phyloP scores from a whole-genome alignment of 73 alveolate genomes.

The Tetrahymena borealis region DNA sequence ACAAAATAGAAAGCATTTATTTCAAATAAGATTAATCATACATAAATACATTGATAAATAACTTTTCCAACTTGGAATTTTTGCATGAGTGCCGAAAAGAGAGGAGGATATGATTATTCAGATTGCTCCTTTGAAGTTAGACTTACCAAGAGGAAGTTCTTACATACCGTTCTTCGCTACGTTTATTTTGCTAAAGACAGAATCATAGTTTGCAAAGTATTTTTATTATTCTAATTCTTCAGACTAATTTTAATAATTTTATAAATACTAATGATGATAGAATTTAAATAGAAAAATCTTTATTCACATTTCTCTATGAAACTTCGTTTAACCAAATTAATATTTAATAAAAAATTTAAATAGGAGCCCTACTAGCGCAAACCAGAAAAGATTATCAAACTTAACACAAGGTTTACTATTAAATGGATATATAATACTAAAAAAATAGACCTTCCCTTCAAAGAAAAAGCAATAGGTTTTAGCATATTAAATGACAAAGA shows the following conservation, averaged over 20 bases:
- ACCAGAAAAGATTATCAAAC: background rate
- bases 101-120: conserved; percentile 1
- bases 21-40: background rate
- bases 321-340: too few relatives aligned
- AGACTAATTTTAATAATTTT: too few relatives aligned
- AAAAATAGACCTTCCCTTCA: background rate
- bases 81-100: background rate
- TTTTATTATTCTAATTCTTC: background rate
- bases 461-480: background rate
- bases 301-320: too few relatives aligned
- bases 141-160: background rate
- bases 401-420: background rate
- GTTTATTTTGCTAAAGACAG: background rate
- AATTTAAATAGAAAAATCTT: too few relatives aligned
- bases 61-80: background rate
- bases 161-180: background rate
- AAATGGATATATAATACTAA: background rate
- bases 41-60: background rate
- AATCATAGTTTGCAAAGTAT: background rate
- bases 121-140: conserved; percentile 3
- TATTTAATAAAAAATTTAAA: background rate
- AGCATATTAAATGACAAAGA: background rate
- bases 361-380: background rate
- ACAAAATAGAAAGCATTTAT: background rate
- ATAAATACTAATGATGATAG: too few relatives aligned